Evolutionary conservation across 345 rosid species (phyloP).

Genomic region (Eutrema japonicum): DNA sequence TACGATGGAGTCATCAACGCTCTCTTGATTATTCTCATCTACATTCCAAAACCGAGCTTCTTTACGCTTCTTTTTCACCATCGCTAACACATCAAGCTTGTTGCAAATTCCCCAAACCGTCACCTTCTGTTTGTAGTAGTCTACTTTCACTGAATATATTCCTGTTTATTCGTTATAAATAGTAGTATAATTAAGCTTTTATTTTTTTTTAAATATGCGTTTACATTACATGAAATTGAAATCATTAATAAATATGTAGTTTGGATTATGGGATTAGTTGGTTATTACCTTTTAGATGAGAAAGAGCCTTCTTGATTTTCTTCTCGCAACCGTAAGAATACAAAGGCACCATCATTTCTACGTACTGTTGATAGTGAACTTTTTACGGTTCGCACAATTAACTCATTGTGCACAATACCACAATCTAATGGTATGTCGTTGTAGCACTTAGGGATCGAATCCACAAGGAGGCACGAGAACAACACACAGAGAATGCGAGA

Average conservation of each 20-base stretch:
- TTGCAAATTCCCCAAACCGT: constrained; percentile 94
- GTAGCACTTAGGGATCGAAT: too few relatives aligned
- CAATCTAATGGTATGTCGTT: too few relatives aligned
- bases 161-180: constrained; percentile 49
- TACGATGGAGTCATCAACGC: constrained; percentile 13
- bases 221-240: neutral
- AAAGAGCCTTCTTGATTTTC: constrained; percentile 72
- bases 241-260: neutral
- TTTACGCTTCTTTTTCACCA: constrained; percentile 71
- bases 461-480: too few relatives aligned
- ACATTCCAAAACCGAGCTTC: constrained; percentile 76
- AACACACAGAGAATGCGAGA: too few relatives aligned
- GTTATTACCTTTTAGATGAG: constrained; percentile 77
- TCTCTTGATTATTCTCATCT: constrained; percentile 48
- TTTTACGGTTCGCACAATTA: too few relatives aligned
- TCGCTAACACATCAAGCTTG: constrained; percentile 64
- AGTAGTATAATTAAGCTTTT: neutral
- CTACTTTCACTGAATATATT: constrained; percentile 75
- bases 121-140: constrained; percentile 72
- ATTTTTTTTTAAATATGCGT: neutral
- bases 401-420: too few relatives aligned
- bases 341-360: constrained; percentile 93
- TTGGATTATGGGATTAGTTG: neutral
- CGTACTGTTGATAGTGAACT: too few relatives aligned
- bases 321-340: constrained; percentile 83